Conservation (phyloP, 2,329 filamentous ascomycete genomes). For the Furcasterigmium furcatum region DNA sequence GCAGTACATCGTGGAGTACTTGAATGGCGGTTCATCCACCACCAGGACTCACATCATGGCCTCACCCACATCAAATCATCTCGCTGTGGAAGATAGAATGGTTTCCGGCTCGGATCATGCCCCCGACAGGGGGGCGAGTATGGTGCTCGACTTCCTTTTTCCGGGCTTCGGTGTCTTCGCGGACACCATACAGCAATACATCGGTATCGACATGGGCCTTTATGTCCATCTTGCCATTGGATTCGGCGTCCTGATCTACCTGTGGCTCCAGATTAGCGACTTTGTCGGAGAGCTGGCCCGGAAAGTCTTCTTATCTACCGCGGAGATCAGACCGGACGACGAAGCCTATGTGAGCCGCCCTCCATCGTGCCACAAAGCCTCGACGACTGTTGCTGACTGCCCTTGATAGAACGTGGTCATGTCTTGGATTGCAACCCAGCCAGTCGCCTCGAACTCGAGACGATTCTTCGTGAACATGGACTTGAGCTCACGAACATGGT, state of each 20-base stretch:
- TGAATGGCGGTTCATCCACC: no score
- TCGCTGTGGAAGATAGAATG: no score
- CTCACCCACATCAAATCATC: no score
- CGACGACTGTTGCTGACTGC: background rate
- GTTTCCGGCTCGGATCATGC: no score
- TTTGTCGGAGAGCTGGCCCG: conserved; percentile 46
- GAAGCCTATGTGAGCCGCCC: conserved; percentile 52
- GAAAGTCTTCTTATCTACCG: conserved; percentile 59
- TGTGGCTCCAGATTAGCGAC: conserved; percentile 48
- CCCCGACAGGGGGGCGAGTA: no score
- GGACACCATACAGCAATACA: conserved; percentile 48
- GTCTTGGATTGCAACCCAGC: conserved; percentile 63
- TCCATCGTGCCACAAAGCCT: background rate
- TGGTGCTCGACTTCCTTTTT: conserved; percentile 64
- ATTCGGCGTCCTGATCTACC: conserved; percentile 43
- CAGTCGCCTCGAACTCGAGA: conserved; percentile 56
- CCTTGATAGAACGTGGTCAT: conserved; percentile 59
- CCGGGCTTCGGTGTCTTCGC: conserved; percentile 62
- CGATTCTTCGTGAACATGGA: conserved; percentile 64
- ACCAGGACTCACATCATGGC: no score
- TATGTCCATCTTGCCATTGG: conserved; percentile 58
- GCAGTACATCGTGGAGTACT: no score
- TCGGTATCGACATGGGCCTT: conserved; percentile 58
- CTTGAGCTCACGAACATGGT: conserved; percentile 49
- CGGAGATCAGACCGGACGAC: conserved; percentile 65